Percentiles rank a stretch among this genome's conserved stretches.
phyloP scores from a whole-genome alignment of 2,329 filamentous ascomycete genomes.

The Aspergillus aculeatus region DNA sequence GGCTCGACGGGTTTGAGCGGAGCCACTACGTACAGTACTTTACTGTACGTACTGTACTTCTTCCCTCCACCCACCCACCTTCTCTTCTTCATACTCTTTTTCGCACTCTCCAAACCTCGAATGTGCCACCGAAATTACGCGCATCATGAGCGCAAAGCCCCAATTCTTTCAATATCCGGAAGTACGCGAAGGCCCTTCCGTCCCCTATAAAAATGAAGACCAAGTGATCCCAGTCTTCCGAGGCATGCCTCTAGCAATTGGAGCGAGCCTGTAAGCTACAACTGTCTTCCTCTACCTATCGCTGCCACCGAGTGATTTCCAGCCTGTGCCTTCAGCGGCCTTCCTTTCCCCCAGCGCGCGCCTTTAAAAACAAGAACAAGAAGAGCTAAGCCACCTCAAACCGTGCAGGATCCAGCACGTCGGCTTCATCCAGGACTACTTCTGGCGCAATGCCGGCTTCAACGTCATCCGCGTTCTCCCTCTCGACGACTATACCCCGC shows the following conservation, averaged over 20 bases:
- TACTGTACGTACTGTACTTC: no score
- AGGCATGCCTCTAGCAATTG: slow-evolving; percentile 62
- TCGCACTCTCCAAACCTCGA: neutral
- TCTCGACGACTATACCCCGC: slow-evolving; percentile 54
- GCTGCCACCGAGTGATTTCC: no score
- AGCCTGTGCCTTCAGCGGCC: no score
- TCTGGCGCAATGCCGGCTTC: slow-evolving; percentile 74
- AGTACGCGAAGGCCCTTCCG: slow-evolving; percentile 38
- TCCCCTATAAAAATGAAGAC: slow-evolving; percentile 49
- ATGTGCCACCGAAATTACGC: neutral
- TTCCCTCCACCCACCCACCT: neutral
- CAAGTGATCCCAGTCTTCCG: slow-evolving; percentile 69
- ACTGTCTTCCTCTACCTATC: no score
- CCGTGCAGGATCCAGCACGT: slow-evolving; percentile 56
- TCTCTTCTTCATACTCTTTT: neutral
- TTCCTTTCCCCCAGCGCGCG: no score
- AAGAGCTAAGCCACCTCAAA: neutral
- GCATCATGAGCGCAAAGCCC: slow-evolving; percentile 22
- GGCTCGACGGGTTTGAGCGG: neutral
- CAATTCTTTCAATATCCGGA: slow-evolving; percentile 40
- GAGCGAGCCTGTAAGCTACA: slow-evolving; percentile 57
- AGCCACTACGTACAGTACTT: neutral
- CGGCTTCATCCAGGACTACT: slow-evolving; percentile 59
- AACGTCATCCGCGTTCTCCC: slow-evolving; percentile 55
- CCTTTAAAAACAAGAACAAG: neutral